Evolutionary conservation across 257 asterid genomes (phyloP).

Genomic region (Eucommia ulmoides): DNA sequence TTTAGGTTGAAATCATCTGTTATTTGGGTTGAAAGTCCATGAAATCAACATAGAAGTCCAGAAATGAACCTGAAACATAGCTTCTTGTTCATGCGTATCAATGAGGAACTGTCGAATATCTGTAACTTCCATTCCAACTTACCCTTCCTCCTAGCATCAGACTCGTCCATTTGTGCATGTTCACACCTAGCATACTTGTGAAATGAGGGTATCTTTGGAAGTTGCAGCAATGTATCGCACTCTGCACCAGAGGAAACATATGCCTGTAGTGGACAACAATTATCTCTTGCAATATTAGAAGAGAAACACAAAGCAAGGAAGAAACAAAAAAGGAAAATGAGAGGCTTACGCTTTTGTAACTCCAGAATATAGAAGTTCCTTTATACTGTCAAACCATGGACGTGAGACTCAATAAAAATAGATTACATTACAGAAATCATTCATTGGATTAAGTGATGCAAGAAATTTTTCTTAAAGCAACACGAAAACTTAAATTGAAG

Average conservation of each 20-base stretch:
- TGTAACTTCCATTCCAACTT: neutral
- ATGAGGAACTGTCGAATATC: too few species aligned
- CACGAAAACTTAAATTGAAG: neutral
- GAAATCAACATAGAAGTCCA: too few species aligned
- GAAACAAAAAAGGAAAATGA: neutral
- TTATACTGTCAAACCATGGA: neutral
- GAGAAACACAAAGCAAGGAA: slow-evolving; percentile 1
- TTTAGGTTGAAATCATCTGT: too few species aligned
- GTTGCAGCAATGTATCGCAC: slow-evolving; percentile 36
- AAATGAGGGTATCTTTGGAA: slow-evolving; percentile 25
- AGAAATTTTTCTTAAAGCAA: neutral
- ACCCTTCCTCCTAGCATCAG: neutral
- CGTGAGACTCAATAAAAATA: neutral
- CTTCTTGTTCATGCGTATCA: too few species aligned
- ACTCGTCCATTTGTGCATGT: neutral
- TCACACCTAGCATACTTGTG: neutral
- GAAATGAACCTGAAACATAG: too few species aligned
- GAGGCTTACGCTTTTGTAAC: too few species aligned
- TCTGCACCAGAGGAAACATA: slow-evolving; percentile 79
- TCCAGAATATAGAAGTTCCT: too few species aligned
- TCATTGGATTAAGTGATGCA: neutral
- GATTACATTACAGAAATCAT: neutral
- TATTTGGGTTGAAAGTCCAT: too few species aligned
- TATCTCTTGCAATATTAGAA: slow-evolving; percentile 10
- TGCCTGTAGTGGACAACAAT: slow-evolving; percentile 44